phyloP scores from a whole-genome alignment of 1,139 yeast genomes.

The Debaryomyces sp. region DNA sequence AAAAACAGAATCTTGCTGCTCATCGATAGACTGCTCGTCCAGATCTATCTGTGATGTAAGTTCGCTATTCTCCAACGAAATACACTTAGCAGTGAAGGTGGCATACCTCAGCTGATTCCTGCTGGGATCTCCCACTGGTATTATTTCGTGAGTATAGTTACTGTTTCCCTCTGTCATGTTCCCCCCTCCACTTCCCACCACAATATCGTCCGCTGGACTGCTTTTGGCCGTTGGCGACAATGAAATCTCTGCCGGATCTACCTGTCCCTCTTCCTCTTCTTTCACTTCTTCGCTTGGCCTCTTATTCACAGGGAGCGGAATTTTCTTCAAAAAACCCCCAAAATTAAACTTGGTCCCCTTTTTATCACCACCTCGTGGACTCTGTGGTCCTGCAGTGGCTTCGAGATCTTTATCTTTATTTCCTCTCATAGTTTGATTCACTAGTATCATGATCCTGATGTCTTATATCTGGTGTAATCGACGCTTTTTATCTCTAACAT shows the following conservation, averaged over 20 bases:
- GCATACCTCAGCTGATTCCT: slow-evolving; percentile 23
- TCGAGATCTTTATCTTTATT: slow-evolving; percentile 3
- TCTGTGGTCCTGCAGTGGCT: background rate
- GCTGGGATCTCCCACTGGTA: slow-evolving; percentile 4
- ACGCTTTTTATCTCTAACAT: background rate
- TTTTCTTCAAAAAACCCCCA: slow-evolving; percentile 23
- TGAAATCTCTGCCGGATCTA: background rate
- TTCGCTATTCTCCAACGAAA: slow-evolving; percentile 43
- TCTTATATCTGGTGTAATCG: background rate
- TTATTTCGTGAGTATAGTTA: slow-evolving; percentile 8
- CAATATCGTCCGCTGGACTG: background rate
- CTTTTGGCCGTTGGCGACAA: slow-evolving; percentile 5
- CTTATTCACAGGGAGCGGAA: slow-evolving; percentile 11
- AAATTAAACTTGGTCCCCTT: slow-evolving; percentile 18
- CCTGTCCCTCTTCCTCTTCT: background rate
- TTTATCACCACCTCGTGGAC: slow-evolving; percentile 1
- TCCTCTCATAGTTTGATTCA: slow-evolving; percentile 6
- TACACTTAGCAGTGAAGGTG: slow-evolving; percentile 41
- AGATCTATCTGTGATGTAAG: slow-evolving; percentile 34
- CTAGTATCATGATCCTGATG: slow-evolving; percentile 1
- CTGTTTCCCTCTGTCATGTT: background rate
- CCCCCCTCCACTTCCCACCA: background rate
- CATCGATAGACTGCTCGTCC: slow-evolving; percentile 8
- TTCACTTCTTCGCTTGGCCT: background rate
- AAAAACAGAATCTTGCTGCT: background rate